Evolutionary conservation across 202 grass and related monocot species (phyloP).

Genomic region (Eragrostis tef): DNA sequence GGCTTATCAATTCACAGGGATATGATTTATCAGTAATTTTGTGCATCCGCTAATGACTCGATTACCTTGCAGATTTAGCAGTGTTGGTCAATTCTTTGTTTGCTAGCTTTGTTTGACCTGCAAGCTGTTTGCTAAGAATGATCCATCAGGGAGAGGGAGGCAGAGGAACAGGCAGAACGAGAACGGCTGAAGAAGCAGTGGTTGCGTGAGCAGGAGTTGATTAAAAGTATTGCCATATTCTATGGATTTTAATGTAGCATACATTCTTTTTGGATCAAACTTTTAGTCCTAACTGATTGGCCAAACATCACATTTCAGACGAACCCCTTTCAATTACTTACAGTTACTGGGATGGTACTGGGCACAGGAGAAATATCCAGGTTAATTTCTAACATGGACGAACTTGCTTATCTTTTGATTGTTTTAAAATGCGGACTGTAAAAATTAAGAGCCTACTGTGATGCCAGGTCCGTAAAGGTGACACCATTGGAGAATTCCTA

Average conservation of each 20-base stretch:
- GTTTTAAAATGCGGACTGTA: constrained; percentile 32
- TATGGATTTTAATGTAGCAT: constrained; percentile 38
- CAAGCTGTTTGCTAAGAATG: constrained; percentile 86
- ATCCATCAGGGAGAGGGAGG: constrained; percentile 95
- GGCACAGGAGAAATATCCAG: constrained; percentile 87
- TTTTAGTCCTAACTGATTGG: constrained; percentile 29
- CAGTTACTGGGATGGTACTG: constrained; percentile 98
- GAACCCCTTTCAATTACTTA: constrained; percentile 95
- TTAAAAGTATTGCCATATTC: constrained; percentile 76
- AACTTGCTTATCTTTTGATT: constrained; percentile 25
- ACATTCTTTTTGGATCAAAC: constrained; percentile 17
- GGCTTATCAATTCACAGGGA: background rate
- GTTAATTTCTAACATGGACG: constrained; percentile 44
- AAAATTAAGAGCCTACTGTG: constrained; percentile 28
- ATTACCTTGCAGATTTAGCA: constrained; percentile 64
- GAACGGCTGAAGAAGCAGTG: constrained; percentile 87
- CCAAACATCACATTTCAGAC: constrained; percentile 58
- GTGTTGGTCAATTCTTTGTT: constrained; percentile 42
- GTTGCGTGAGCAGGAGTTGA: constrained; percentile 83
- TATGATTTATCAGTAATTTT: background rate
- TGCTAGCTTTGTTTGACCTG: constrained; percentile 59
- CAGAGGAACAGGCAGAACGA: constrained; percentile 89
- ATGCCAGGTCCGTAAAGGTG: constrained; percentile 85
- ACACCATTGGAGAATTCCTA: constrained; percentile 90
- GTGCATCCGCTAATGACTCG: constrained; percentile 6